Evolutionary conservation across 2,329 filamentous ascomycete genomes (phyloP), one percentile per base, ranked within the genome.

Genomic region (Aspergillus sp.): DNA sequence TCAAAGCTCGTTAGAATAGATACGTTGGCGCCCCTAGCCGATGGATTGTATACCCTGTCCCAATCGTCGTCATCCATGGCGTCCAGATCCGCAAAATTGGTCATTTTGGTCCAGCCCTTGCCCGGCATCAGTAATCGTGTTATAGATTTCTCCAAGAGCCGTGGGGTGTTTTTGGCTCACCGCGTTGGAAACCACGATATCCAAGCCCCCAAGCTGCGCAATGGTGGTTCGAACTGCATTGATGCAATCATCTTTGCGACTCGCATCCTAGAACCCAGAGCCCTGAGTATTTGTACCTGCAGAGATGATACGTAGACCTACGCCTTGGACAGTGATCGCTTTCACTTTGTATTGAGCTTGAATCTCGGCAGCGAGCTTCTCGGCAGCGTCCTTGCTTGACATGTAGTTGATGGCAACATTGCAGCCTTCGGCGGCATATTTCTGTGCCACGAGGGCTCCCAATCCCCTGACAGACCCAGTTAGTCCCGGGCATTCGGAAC

Each of bases 161-260:
- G 14, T 3, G 11, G 31, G 3, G 36, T 6, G 11, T 11, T 4
- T 21, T 21, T 40, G 11, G 54, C 77, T 44, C 63, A 84, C 81
- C 16, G 87, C 88, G 69, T 94, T 94, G 2, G 87, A 88, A 62
- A 93, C 83, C 43, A 94, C 76, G 38, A 91, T 79, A 71, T 94
- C 89, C n/a, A 94, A 69, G 1, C 86, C 83, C 4, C 86, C 88
- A 57, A 90, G 77, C n/a, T 70, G 71, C 21, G 78, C 71, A 45
- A 86, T 76, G 1, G 83, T 81, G 42, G 86, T 78, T 16, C 79
- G 71, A 1, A 92, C 82, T 0, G 86, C 77, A 0, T 76, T 74
- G 45, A 76, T 69, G 56, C 88, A 83, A 21, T 88, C 87, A 1
- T 73, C 69, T 31, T 82, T 78, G 5, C 77, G 74, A 14, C 81